These are phyloP conservation scores for Trametes versicolor DNA, from an alignment of 1,284 basidiomycete species.

Conservation along the genomic window DNA sequence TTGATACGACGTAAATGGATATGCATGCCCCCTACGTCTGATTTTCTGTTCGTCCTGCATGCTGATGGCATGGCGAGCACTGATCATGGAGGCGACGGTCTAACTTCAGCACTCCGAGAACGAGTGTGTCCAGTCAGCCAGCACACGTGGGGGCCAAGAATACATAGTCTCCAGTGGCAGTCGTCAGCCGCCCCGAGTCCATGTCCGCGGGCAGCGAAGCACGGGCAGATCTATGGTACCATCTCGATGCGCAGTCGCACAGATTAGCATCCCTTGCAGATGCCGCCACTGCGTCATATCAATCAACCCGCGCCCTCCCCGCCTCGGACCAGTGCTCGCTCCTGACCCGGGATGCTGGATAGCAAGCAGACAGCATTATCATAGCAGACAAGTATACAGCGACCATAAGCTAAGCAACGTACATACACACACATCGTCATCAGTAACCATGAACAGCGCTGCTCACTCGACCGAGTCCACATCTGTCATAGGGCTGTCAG, in stretches of 20 bases:
- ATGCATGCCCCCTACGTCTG: neutral
- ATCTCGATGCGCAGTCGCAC: neutral
- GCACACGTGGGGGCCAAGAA: neutral
- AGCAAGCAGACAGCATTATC: neutral
- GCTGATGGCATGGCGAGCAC: neutral
- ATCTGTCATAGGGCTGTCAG: constrained; percentile 34
- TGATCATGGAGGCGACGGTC: neutral
- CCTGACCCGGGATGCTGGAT: neutral
- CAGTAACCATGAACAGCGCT: neutral
- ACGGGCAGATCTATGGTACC: neutral
- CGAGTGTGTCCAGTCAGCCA: too few relatives aligned
- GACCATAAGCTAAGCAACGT: constrained; percentile 1
- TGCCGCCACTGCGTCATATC: neutral
- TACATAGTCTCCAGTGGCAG: neutral
- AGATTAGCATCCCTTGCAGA: neutral
- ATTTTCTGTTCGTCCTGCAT: neutral
- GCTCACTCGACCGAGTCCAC: constrained; percentile 18
- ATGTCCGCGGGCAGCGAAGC: neutral
- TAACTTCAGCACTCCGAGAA: neutral
- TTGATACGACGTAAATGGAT: neutral
- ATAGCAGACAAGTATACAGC: neutral
- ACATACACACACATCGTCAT: neutral
- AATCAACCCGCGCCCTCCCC: neutral
- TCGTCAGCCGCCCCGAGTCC: neutral
- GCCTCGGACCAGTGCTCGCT: neutral